Evolutionary conservation across 768 basidiomycete genomes (phyloP).

Genomic region (Arthromyces matolae): DNA sequence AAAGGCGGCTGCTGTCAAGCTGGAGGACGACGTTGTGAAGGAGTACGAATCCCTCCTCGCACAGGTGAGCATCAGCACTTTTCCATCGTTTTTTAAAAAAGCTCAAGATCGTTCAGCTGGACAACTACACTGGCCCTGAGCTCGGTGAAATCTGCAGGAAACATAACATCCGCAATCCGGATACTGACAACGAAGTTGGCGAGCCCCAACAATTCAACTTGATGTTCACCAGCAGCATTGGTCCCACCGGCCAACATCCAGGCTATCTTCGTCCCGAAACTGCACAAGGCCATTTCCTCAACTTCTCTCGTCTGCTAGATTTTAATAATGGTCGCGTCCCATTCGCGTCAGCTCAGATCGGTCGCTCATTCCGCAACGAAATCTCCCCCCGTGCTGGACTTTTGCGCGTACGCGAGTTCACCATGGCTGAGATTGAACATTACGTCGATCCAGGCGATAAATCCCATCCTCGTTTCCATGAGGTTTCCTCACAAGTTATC

Average conservation of each 20-base stretch:
- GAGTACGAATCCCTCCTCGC: constrained; percentile 84
- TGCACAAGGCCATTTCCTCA: constrained; percentile 97
- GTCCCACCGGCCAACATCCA: constrained; percentile 94
- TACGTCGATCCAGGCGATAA: constrained; percentile 96
- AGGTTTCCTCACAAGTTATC: constrained; percentile 73
- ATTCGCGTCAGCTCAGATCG: constrained; percentile 96
- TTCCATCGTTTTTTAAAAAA: neutral
- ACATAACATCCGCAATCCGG: constrained; percentile 82
- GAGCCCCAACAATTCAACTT: constrained; percentile 97
- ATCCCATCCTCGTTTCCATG: constrained; percentile 76
- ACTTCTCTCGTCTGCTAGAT: constrained; percentile 93
- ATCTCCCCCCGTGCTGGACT: constrained; percentile 96
- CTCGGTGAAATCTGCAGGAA: constrained; percentile 83
- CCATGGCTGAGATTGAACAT: constrained; percentile 99
- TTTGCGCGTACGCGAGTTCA: constrained; percentile 96
- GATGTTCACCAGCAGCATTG: constrained; percentile 97
- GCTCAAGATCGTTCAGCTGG: constrained; percentile 51
- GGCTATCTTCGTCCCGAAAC: constrained; percentile 97
- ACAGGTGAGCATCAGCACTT: constrained; percentile 57
- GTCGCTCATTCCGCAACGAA: constrained; percentile 95
- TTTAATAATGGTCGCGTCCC: constrained; percentile 97
- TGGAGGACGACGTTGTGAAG: constrained; percentile 67
- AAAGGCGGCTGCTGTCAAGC: constrained; percentile 64
- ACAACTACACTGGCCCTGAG: constrained; percentile 89
- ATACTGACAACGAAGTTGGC: constrained; percentile 87